Conservation (phyloP, 1,284 basidiomycete genomes). For the Naganishia sp. region DNA sequence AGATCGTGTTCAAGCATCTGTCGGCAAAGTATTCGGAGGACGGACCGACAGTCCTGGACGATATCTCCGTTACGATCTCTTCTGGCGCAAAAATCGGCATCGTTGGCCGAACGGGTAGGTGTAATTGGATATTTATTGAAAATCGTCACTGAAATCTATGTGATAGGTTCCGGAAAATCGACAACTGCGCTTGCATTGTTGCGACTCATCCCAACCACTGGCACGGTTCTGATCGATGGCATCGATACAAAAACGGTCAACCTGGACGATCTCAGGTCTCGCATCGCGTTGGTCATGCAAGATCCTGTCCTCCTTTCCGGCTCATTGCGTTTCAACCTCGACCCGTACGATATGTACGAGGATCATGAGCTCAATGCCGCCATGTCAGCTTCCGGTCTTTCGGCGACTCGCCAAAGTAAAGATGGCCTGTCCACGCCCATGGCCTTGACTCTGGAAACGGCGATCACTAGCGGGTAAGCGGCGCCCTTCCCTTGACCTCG, state of each 20-base stretch:
- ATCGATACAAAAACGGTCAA: slow-evolving; percentile 59
- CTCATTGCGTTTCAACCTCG: slow-evolving; percentile 74
- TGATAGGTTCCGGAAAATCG: slow-evolving; percentile 66
- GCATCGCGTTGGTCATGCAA: slow-evolving; percentile 62
- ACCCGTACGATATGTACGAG: slow-evolving; percentile 70
- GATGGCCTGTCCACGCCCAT: slow-evolving; percentile 36
- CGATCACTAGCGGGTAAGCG: slow-evolving; percentile 55
- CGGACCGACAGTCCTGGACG: slow-evolving; percentile 60
- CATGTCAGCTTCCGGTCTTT: slow-evolving; percentile 51
- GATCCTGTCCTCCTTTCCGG: slow-evolving; percentile 62
- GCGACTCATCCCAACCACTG: slow-evolving; percentile 49
- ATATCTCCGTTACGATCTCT: slow-evolving; percentile 61
- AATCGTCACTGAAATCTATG: slow-evolving; percentile 54
- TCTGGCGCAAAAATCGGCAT: slow-evolving; percentile 67
- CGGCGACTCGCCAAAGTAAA: slow-evolving; percentile 34
- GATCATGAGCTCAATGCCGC: slow-evolving; percentile 63
- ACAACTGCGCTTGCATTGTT: slow-evolving; percentile 54
- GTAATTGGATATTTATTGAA: slow-evolving; percentile 62
- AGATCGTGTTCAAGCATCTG: slow-evolving; percentile 62
- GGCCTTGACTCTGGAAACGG: slow-evolving; percentile 51
- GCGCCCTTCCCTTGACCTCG: slow-evolving; percentile 36
- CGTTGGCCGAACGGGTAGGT: slow-evolving; percentile 70
- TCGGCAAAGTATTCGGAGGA: slow-evolving; percentile 52
- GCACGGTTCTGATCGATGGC: slow-evolving; percentile 57
- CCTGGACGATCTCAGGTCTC: slow-evolving; percentile 61